A percentile compares a stretch with the other conserved stretches of the same genome.
Evolutionary conservation across 495 filamentous ascomycete genomes (phyloP).

Genomic region (Penicillium paxilli): DNA sequence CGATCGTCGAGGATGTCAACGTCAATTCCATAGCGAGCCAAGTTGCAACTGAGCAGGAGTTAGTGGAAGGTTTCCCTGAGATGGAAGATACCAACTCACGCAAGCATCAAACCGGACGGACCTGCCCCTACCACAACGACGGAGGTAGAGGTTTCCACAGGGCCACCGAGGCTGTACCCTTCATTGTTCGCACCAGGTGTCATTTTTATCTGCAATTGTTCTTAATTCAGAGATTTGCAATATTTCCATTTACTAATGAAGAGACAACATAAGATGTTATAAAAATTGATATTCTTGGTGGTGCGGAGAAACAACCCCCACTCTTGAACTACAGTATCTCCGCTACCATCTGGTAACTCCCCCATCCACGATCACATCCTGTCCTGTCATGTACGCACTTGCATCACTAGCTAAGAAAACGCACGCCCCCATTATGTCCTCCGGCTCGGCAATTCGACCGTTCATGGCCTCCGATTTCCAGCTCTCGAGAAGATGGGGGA

Average conservation of each 20-base stretch:
- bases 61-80: background rate
- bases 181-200: constrained; percentile 29
- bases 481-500: constrained; percentile 64
- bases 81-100: constrained; percentile 37
- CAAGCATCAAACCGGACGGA: constrained; percentile 69
- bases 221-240: too few relatives aligned
- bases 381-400: constrained; percentile 77
- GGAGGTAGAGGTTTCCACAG: constrained; percentile 36
- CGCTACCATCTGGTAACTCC: constrained; percentile 35
- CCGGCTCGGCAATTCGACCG: constrained; percentile 67
- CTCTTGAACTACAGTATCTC: constrained; percentile 16
- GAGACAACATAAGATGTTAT: background rate
- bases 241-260: too few relatives aligned
- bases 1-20: constrained; percentile 73
- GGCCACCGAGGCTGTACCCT: constrained; percentile 15
- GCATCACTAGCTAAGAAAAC: constrained; percentile 81
- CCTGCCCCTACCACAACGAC: constrained; percentile 72
- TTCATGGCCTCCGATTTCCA: constrained; percentile 78
- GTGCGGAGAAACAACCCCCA: constrained; percentile 25
- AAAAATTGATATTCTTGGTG: constrained; percentile 4
- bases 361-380: constrained; percentile 60
- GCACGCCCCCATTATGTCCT: constrained; percentile 80
- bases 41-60: constrained; percentile 50
- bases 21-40: constrained; percentile 67
- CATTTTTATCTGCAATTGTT: constrained; percentile 16